Evolutionary conservation across 176 grass and related monocot genomes (phyloP).

Genomic region (Paspalum vaginatum): DNA sequence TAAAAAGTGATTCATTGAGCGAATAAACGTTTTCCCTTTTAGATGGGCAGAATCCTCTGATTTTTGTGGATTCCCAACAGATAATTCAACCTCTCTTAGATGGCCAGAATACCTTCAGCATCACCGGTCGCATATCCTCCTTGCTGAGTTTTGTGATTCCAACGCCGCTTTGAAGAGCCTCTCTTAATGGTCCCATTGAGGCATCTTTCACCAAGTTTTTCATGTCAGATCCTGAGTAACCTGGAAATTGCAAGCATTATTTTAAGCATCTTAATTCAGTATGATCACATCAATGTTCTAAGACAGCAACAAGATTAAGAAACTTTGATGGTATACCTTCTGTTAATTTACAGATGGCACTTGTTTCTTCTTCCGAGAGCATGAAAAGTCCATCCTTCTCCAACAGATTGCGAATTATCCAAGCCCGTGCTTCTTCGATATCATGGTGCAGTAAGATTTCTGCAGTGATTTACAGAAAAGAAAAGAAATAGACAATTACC

Average conservation of each 20-base stretch:
- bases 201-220: conserved; percentile 99
- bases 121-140: conserved; percentile 81
- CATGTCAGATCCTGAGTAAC: conserved; percentile 99
- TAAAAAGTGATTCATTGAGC: conserved; percentile 14
- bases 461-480: neutral
- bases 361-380: conserved; percentile 78
- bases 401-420: conserved; percentile 80
- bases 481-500: conserved; percentile 53
- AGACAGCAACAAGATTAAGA: conserved; percentile 36
- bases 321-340: conserved; percentile 62
- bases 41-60: conserved; percentile 5
- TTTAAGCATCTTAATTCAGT: conserved; percentile 37
- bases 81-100: neutral
- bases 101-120: conserved; percentile 58
- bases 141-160: conserved; percentile 82
- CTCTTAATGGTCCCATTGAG: conserved; percentile 92
- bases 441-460: conserved; percentile 40
- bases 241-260: conserved; percentile 49
- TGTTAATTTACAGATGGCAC: conserved; percentile 81
- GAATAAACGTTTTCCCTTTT: neutral
- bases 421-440: conserved; percentile 82
- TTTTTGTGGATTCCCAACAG: no score
- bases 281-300: conserved; percentile 11
- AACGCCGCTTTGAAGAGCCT: conserved; percentile 68
- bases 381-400: conserved; percentile 94